These are phyloP conservation scores for Nidula niveotomentosa DNA, from an alignment of 1,284 basidiomycete genomes.

Conservation along the genomic window DNA sequence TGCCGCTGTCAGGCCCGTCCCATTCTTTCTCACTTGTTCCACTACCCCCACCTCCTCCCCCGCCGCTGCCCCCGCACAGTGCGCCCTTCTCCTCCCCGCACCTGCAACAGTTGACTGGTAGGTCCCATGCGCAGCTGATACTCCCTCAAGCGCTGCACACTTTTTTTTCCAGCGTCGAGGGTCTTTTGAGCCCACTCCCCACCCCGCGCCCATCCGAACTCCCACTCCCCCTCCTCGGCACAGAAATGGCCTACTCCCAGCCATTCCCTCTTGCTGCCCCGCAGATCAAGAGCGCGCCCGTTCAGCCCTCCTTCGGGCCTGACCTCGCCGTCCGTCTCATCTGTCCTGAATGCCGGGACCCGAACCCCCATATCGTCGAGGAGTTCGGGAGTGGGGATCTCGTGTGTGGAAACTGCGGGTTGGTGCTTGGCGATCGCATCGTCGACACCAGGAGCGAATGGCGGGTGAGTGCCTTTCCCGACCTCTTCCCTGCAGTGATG, in stretches of 20 bases:
- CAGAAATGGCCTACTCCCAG: conserved; percentile 50
- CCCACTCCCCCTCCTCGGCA: conserved; percentile 16
- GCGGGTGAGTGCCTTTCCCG: conserved; percentile 64
- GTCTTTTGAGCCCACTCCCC: neutral
- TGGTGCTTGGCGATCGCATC: conserved; percentile 94
- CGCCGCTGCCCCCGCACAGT: neutral
- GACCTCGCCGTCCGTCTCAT: conserved; percentile 90
- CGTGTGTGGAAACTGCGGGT: conserved; percentile 95
- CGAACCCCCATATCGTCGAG: conserved; percentile 93
- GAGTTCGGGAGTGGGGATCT: conserved; percentile 98
- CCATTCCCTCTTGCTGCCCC: conserved; percentile 70
- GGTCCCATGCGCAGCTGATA: conserved; percentile 14
- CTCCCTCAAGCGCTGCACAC: neutral
- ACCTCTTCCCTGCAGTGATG: conserved; percentile 4
- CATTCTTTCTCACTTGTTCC: neutral
- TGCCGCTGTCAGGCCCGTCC: neutral
- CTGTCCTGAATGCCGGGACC: conserved; percentile 93
- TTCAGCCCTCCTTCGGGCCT: conserved; percentile 66
- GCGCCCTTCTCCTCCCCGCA: neutral
- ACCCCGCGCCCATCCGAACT: conserved; percentile 10
- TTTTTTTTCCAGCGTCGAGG: neutral
- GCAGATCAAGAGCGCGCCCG: conserved; percentile 40
- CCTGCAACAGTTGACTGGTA: neutral
- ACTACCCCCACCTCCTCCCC: neutral
- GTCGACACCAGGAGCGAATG: conserved; percentile 99